A percentile compares a stretch with the other conserved stretches of the same genome.
Conservation (phyloP, 495 filamentous ascomycete genomes). For the Trichoderma virens region DNA sequence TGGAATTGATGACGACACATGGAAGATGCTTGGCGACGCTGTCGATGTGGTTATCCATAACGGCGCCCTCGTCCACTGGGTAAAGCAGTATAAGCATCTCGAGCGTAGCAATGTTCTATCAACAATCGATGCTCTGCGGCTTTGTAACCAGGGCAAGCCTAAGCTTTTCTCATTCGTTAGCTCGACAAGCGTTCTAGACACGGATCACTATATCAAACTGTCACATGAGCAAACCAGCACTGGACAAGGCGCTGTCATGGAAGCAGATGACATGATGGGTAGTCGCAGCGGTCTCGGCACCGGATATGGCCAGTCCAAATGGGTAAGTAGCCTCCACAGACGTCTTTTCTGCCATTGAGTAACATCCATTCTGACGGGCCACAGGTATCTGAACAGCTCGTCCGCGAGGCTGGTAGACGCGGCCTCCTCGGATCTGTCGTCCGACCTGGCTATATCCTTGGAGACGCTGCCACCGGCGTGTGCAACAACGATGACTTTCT, state of each 20-base stretch:
- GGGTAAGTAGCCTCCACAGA: conserved; percentile 26
- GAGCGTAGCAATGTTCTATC: conserved; percentile 71
- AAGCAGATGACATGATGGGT: conserved; percentile 39
- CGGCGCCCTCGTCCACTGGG: conserved; percentile 83
- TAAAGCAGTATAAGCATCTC: conserved; percentile 69
- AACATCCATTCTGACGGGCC: conserved; percentile 25
- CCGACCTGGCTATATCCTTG: conserved; percentile 80
- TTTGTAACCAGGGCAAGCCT: conserved; percentile 68
- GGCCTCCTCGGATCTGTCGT: conserved; percentile 72
- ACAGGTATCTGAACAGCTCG: conserved; percentile 57
- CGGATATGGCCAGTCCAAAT: conserved; percentile 88
- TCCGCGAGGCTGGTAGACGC: conserved; percentile 68
- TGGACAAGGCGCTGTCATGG: conserved; percentile 39
- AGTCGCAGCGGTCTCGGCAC: conserved; percentile 45
- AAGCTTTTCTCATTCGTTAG: conserved; percentile 81
- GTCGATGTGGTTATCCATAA: conserved; percentile 86
- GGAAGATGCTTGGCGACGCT: conserved; percentile 54
- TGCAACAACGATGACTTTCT: conserved; percentile 90
- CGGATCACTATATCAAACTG: conserved; percentile 64
- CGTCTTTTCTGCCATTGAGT: conserved; percentile 11
- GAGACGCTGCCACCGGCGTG: conserved; percentile 63
- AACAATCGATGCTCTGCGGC: conserved; percentile 66
- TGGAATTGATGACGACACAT: conserved; percentile 55
- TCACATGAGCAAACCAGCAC: conserved; percentile 51
- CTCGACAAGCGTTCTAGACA: conserved; percentile 80